Evolutionary conservation across 345 rosid species (phyloP).

Genomic region (Erysimum cheiranthoides): DNA sequence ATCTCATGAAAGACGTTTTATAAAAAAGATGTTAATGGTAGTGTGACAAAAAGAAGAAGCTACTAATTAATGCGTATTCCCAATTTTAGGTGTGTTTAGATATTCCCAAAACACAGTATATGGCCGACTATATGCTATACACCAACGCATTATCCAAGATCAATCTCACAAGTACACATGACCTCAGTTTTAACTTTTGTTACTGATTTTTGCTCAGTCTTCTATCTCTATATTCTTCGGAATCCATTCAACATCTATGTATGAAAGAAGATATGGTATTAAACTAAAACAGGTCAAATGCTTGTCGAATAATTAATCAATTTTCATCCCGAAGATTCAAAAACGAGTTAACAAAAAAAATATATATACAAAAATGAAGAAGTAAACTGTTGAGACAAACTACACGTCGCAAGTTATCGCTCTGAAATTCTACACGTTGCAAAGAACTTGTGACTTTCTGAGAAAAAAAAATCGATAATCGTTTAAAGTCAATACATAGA

Average conservation of each 20-base stretch:
- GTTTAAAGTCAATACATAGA: conserved; percentile 4
- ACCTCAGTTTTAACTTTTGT: background rate
- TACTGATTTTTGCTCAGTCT: too few species aligned
- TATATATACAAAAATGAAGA: background rate
- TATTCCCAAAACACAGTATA: too few species aligned
- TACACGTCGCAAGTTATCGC: background rate
- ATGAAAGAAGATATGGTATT: background rate
- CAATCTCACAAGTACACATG: background rate
- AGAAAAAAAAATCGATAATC: background rate
- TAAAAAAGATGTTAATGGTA: background rate
- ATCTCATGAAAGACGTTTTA: background rate
- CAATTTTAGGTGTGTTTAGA: background rate
- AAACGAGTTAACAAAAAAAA: background rate
- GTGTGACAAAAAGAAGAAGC: background rate
- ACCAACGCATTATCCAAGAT: background rate
- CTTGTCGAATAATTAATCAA: background rate
- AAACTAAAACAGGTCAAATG: background rate
- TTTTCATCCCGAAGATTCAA: conserved; percentile 11
- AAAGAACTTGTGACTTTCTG: background rate
- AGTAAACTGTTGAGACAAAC: background rate
- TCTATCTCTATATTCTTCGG: background rate
- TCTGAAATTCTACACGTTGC: background rate
- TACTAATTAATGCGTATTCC: background rate
- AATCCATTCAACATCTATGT: background rate
- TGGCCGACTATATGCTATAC: too few species aligned